phyloP scores from a whole-genome alignment of 1,139 yeast genomes.

The Zygosaccharomyces sapae region DNA sequence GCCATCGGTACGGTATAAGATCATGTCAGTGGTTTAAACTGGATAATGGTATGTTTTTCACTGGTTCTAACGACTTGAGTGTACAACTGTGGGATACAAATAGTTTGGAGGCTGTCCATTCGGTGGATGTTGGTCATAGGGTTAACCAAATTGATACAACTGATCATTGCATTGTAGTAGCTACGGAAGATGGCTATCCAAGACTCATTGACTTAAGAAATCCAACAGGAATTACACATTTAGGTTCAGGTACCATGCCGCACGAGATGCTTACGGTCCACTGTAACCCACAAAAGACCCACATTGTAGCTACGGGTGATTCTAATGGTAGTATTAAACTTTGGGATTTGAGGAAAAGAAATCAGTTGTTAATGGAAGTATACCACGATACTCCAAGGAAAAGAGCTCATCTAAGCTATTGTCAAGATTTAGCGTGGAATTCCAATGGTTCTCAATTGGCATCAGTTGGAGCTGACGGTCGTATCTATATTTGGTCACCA shows the following conservation, averaged over 20 bases:
- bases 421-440: constrained; percentile 29
- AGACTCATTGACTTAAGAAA: constrained; percentile 70
- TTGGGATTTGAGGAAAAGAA: constrained; percentile 35
- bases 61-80: constrained; percentile 74
- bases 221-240: constrained; percentile 35
- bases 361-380: constrained; percentile 18
- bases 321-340: constrained; percentile 53
- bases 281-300: constrained; percentile 59
- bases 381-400: constrained; percentile 9
- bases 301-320: constrained; percentile 70
- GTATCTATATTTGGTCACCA: constrained; percentile 27
- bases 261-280: constrained; percentile 61
- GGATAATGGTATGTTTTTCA: constrained; percentile 81
- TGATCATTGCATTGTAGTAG: constrained; percentile 62
- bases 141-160: constrained; percentile 52
- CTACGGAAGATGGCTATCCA: constrained; percentile 65
- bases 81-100: constrained; percentile 82
- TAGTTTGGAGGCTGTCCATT: constrained; percentile 56
- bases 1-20: constrained; percentile 71
- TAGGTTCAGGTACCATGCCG: constrained; percentile 49
- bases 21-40: constrained; percentile 82
- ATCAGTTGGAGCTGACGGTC: constrained; percentile 30
- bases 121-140: constrained; percentile 50
- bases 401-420: constrained; percentile 24
- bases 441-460: constrained; percentile 20